Evolutionary conservation across 768 basidiomycete genomes (phyloP), one percentile per base, ranked within the genome.

Genomic region (Harrya chromipes): DNA sequence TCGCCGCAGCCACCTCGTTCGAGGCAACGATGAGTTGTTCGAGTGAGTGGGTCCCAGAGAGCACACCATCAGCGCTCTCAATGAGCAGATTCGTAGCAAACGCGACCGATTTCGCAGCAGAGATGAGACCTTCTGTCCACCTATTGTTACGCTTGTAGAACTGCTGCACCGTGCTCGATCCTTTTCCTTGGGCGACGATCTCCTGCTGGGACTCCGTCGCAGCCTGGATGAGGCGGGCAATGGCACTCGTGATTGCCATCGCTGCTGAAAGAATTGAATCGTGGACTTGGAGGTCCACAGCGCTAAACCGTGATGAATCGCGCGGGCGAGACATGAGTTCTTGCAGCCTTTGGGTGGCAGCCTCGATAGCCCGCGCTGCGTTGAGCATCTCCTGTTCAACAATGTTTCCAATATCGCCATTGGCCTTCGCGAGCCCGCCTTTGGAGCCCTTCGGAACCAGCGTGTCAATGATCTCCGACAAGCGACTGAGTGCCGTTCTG

Each of bases 111-210:
- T 97, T 97, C 17, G 97, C 97, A 31, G 97, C 97, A 31, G 93
- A 95, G 60, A 98, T 94, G 58, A 99, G 85, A 57, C 97, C 97
- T 68, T 99, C 97, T 38, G 97, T 99, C 97, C 97, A 99, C 52
- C 97, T 82, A 70, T 98, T 98, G 82, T 99, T 97, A 52, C 91
- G 86, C 75, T 99, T 99, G 81, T 98, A 99, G 79, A 99, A 99
- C 62, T 97, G 95, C 68, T 95, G 92, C 17, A 77, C 83, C 20
- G 94, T 81, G 68, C 85, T 93, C 17, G 94, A 90, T 8, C 97
- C 97, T 67, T 83, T 90, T 50, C 97, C 97, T 71, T 97, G 87
- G 3, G 86, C 85, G 47, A 97, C 97, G 47, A 99, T 99, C 73
- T 99, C 97, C 67, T 97, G 84, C 69, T 99, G 97, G 43, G 94